Base-by-base conservation (phyloP, 2,329 filamentous ascomycete genomes). In the Neodidymelliopsis sp. region DNA sequence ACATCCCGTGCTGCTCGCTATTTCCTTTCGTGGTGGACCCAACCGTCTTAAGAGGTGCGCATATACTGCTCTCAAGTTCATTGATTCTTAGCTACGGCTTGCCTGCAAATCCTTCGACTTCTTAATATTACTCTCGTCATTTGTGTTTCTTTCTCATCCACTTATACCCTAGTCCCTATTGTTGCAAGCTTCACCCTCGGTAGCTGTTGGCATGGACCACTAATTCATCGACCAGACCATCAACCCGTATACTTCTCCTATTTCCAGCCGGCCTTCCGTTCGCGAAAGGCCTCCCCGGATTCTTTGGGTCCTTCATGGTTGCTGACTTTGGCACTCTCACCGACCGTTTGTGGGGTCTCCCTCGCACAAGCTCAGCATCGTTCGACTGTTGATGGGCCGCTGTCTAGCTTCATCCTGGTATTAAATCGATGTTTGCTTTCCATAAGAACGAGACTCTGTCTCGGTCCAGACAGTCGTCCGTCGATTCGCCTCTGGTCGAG, bases 381-480 rank as follows among this genome's bases (percentile, higher is more conserved):
- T 56, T 51, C 54, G 45, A 56, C 42, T 28, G 44, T 53, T 60
- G 53, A 59, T 66, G 62, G 55, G 41, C 36, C 30, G 24, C 57
- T 54, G 53, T 44, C 42, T 20, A 28, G 43, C 35, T 31, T 38
- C 45, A 50, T 34, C 43, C 39, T 30, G 49, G 48, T 46, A 41
- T 9, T 41, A 36, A 54, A 56, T 54, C 61, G 23, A 73, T 74
- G 71, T 72, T 73, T 54, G 52, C 62, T 22, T 72, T 70, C 38
- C 67, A 72, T 63, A 72, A 71, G 52, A 67, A 46, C 56, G 67
- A 66, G 46, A 52, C 57, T 6, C 29, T 57, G 29, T 57, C 64
- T 25, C 63, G 56, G 47, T 72, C 67, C 20, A 65, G 63, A 44
- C 68, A 69, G 45, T 69, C 68, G 27, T 72, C 68, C 22, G 49